Evolutionary conservation across 2,329 filamentous ascomycete genomes (phyloP).

Genomic region (Phyllosticta citribraziliensis): DNA sequence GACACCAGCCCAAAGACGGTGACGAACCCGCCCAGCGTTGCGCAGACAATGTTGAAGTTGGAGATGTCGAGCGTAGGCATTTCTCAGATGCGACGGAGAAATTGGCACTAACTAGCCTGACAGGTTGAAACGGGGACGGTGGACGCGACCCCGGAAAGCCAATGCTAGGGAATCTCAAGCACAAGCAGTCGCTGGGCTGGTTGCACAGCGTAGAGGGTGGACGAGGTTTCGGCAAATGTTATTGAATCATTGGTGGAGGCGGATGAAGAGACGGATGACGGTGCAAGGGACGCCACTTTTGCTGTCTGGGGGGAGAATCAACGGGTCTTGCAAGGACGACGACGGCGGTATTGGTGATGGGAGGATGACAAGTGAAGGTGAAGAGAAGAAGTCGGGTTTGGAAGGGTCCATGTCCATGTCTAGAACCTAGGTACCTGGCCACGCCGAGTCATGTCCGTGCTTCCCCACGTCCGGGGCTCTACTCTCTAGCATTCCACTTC

Average conservation of each 20-base stretch:
- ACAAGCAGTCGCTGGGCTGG: background rate
- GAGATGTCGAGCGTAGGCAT: conserved; percentile 56
- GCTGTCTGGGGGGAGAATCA: background rate
- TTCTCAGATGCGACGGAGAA: conserved; percentile 3
- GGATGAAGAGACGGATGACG: background rate
- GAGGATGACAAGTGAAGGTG: background rate
- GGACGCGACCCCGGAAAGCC: conserved; percentile 8
- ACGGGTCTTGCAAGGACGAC: background rate
- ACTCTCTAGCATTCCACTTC: no score
- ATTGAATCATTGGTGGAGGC: conserved; percentile 21
- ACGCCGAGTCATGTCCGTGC: no score
- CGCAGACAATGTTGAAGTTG: conserved; percentile 79
- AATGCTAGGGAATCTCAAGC: conserved; percentile 15
- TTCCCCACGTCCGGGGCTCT: no score
- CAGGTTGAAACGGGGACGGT: background rate
- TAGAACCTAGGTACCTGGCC: no score
- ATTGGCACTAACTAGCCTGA: background rate
- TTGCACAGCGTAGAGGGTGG: conserved; percentile 1
- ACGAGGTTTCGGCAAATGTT: conserved; percentile 15
- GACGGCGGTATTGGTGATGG: background rate
- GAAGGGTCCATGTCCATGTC: no score
- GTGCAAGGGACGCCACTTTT: conserved; percentile 7
- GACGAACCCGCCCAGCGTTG: conserved; percentile 75
- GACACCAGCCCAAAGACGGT: conserved; percentile 86
- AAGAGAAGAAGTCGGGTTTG: background rate